These are phyloP conservation scores for Strigomonas galati DNA, from an alignment of 208 protist species.

Conservation along the genomic window DNA sequence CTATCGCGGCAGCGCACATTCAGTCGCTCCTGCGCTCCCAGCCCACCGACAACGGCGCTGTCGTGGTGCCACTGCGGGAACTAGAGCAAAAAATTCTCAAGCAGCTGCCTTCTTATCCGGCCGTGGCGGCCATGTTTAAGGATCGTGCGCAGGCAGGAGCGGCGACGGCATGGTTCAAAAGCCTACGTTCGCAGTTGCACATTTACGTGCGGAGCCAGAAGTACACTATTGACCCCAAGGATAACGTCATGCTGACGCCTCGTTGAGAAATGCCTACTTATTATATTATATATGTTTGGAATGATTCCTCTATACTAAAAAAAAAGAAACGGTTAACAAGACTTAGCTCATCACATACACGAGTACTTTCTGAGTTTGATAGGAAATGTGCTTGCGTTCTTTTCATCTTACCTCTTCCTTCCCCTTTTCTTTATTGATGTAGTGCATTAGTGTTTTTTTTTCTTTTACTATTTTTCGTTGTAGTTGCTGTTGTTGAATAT, in stretches of 20 bases:
- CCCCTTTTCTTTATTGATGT: background rate
- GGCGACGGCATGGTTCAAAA: slow-evolving; percentile 70
- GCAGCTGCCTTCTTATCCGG: slow-evolving; percentile 48
- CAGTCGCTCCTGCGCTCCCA: slow-evolving; percentile 5
- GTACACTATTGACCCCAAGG: slow-evolving; percentile 52
- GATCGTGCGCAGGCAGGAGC: slow-evolving; percentile 21
- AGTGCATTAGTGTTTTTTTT: background rate
- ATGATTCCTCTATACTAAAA: no score
- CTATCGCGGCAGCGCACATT: slow-evolving; percentile 20
- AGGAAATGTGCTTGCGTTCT: background rate
- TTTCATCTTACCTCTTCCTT: background rate
- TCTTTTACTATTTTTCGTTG: background rate
- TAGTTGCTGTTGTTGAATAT: background rate
- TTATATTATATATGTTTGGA: no score
- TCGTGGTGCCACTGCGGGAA: slow-evolving; percentile 39
- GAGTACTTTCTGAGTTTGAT: no score
- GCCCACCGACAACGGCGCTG: slow-evolving; percentile 15
- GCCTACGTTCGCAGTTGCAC: slow-evolving; percentile 37
- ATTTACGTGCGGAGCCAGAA: slow-evolving; percentile 44
- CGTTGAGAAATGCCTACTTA: no score
- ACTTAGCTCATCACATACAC: no score
- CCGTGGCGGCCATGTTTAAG: slow-evolving; percentile 56
- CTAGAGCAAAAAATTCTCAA: slow-evolving; percentile 69
- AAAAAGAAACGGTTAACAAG: no score
- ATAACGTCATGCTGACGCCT: slow-evolving; percentile 16